Evolutionary conservation across 441 rosid species (phyloP).

Genomic region (Manihot esculenta): DNA sequence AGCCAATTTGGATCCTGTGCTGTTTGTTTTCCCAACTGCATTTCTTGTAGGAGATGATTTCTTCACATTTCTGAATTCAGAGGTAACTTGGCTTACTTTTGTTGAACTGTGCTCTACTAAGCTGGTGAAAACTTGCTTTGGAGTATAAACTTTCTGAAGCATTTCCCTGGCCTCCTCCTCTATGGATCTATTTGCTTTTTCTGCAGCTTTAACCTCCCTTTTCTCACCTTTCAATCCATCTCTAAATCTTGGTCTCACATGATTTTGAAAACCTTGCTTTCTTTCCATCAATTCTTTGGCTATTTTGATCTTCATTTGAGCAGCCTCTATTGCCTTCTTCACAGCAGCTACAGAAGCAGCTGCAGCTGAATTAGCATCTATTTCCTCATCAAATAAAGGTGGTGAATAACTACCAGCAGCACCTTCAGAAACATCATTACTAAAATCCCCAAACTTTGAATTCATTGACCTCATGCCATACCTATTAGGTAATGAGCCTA

Average conservation of each 20-base stretch:
- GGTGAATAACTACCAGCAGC: slow-evolving; percentile 50
- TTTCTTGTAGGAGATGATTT: slow-evolving; percentile 22
- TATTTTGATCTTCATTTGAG: slow-evolving; percentile 65
- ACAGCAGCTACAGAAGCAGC: slow-evolving; percentile 92
- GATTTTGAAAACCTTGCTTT: slow-evolving; percentile 51
- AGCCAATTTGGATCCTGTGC: slow-evolving; percentile 5
- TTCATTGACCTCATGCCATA: slow-evolving; percentile 22
- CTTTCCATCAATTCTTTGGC: slow-evolving; percentile 82
- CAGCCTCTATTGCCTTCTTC: slow-evolving; percentile 85
- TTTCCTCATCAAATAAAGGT: slow-evolving; percentile 63
- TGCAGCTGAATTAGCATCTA: slow-evolving; percentile 76
- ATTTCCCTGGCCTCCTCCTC: slow-evolving; percentile 29
- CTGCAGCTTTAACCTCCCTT: slow-evolving; percentile 29
- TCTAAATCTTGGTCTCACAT: slow-evolving; percentile 36
- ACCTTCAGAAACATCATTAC: slow-evolving; percentile 39
- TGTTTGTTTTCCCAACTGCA: slow-evolving; percentile 20
- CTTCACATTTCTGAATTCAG: slow-evolving; percentile 22
- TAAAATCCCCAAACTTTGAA: slow-evolving; percentile 31
- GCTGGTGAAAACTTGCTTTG: slow-evolving; percentile 20
- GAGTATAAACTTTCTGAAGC: slow-evolving; percentile 22
- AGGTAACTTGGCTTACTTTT: slow-evolving; percentile 25
- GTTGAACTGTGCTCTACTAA: slow-evolving; percentile 18
- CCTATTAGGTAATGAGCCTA: slow-evolving; percentile 17
- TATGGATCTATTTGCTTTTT: slow-evolving; percentile 28
- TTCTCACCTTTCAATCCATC: slow-evolving; percentile 33